Percentiles rank a stretch among this genome's conserved stretches.
phyloP scores from a whole-genome alignment of 768 basidiomycete genomes.

The Mycena olivaceomarginata region DNA sequence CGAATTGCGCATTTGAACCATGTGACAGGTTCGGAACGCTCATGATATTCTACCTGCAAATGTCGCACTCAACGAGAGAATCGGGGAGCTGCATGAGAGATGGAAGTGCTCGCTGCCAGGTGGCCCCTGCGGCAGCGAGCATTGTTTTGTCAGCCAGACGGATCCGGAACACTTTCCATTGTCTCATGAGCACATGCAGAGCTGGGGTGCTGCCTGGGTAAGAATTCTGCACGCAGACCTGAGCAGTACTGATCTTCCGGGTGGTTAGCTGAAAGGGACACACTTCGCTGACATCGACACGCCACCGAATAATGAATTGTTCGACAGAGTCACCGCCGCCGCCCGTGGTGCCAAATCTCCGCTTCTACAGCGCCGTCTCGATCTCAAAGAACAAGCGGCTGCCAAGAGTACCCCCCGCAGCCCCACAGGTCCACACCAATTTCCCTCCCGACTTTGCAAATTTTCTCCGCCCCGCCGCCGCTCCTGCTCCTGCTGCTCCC shows the following conservation, averaged over 20 bases:
- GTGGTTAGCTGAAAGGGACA: conserved; percentile 2
- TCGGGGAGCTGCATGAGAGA: conserved; percentile 27
- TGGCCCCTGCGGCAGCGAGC: conserved; percentile 32
- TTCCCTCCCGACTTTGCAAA: conserved; percentile 10
- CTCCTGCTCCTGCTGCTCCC: conserved; percentile 13
- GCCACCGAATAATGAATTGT: conserved; percentile 41
- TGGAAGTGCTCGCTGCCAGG: conserved; percentile 41
- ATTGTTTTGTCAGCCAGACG: conserved; percentile 39
- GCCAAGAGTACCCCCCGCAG: neutral
- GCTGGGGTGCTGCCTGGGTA: conserved; percentile 45
- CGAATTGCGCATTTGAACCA: neutral
- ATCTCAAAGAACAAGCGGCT: conserved; percentile 8
- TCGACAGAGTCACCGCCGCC: conserved; percentile 32
- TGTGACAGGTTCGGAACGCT: conserved; percentile 15
- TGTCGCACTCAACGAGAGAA: conserved; percentile 32
- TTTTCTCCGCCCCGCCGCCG: neutral
- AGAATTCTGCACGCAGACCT: neutral
- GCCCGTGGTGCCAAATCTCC: conserved; percentile 39
- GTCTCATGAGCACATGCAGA: conserved; percentile 40
- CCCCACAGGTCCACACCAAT: conserved; percentile 10
- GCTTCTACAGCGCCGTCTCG: conserved; percentile 42
- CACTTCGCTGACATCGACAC: conserved; percentile 34
- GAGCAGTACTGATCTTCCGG: neutral
- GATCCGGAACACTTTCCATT: conserved; percentile 39
- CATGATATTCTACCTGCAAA: neutral